Evolutionary conservation across 2,329 filamentous ascomycete species (phyloP).

Genomic region (Penicillium sp.): DNA sequence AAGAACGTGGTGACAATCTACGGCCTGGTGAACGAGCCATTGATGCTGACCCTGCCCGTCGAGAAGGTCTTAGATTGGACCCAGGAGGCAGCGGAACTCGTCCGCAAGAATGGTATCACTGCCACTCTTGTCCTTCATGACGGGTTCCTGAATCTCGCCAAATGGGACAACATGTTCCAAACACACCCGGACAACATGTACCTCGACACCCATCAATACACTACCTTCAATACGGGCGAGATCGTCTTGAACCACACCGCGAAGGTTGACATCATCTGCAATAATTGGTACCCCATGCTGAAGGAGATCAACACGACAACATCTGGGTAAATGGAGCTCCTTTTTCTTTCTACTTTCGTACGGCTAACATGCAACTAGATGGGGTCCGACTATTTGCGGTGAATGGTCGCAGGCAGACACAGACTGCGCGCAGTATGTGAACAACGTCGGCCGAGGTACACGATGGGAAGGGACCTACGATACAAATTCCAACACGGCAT

Average conservation of each 20-base stretch:
- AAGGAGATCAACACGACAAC: constrained; percentile 59
- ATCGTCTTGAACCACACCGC: constrained; percentile 70
- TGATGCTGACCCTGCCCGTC: constrained; percentile 64
- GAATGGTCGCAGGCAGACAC: constrained; percentile 98
- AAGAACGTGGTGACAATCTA: constrained; percentile 87
- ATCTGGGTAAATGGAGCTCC: constrained; percentile 48
- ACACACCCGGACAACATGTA: constrained; percentile 59
- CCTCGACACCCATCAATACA: constrained; percentile 96
- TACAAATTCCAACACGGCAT: constrained; percentile 60
- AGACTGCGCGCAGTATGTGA: constrained; percentile 78
- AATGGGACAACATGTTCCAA: constrained; percentile 80
- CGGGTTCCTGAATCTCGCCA: constrained; percentile 81
- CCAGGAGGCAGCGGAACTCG: constrained; percentile 58
- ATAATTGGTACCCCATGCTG: constrained; percentile 75
- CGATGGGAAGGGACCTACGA: constrained; percentile 80
- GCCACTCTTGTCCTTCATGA: constrained; percentile 78
- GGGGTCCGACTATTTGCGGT: constrained; percentile 86
- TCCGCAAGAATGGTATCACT: constrained; percentile 67
- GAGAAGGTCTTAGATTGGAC: constrained; percentile 71
- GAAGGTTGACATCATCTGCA: constrained; percentile 80
- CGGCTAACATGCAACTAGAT: constrained; percentile 38
- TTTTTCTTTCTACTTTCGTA: background rate
- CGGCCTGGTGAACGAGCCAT: constrained; percentile 86
- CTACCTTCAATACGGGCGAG: constrained; percentile 89
- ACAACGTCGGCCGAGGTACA: constrained; percentile 78